These are phyloP conservation scores for Candida qinlingensis DNA, from an alignment of 805 yeast species.

Conservation along the genomic window DNA sequence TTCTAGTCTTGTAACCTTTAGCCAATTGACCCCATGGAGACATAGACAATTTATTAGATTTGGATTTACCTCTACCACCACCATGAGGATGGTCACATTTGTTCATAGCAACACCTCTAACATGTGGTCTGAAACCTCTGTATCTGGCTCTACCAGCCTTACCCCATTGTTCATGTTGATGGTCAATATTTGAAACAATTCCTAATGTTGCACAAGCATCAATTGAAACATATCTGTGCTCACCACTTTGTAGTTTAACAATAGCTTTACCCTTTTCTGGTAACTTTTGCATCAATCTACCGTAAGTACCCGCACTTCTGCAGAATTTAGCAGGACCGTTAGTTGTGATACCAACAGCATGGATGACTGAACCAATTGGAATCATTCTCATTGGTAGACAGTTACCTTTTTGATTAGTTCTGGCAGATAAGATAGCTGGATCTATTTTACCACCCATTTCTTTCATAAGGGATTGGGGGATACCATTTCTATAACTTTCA, in stretches of 20 bases:
- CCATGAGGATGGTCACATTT: conserved; percentile 98
- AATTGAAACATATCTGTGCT: conserved; percentile 81
- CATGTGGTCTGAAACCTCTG: conserved; percentile 90
- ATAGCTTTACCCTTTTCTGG: conserved; percentile 68
- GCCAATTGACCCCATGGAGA: conserved; percentile 95
- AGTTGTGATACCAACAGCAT: conserved; percentile 74
- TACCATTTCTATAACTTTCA: conserved; percentile 84
- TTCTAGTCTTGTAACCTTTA: conserved; percentile 92
- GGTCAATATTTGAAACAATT: conserved; percentile 86
- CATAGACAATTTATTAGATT: conserved; percentile 89
- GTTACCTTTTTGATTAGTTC: conserved; percentile 89
- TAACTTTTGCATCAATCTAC: conserved; percentile 74
- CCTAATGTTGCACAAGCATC: conserved; percentile 94
- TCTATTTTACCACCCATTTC: conserved; percentile 92
- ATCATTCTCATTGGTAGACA: conserved; percentile 89
- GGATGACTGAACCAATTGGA: conserved; percentile 90
- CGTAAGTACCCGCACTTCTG: conserved; percentile 92
- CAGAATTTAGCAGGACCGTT: conserved; percentile 84
- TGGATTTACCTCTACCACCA: conserved; percentile 99
- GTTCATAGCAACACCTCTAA: conserved; percentile 98
- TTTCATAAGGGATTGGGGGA: conserved; percentile 64
- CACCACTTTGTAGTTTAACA: conserved; percentile 84
- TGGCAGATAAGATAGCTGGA: conserved; percentile 83
- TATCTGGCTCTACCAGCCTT: conserved; percentile 95
- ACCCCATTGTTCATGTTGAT: conserved; percentile 84